phyloP scores from a whole-genome alignment of 2,329 filamentous ascomycete genomes.

The Emergomyces africanus region DNA sequence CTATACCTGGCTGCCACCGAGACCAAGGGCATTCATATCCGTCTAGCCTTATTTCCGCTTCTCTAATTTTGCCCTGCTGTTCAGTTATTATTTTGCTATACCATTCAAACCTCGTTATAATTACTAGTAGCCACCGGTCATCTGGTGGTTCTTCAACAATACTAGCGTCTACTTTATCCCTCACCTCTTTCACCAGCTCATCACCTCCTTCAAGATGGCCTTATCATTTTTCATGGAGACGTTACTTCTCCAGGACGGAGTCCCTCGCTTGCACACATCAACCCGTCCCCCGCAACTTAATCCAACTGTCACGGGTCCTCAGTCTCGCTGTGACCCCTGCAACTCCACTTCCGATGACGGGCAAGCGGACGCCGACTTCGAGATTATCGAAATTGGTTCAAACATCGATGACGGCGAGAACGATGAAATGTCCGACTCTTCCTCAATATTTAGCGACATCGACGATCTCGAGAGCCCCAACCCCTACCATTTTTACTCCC shows the following conservation, averaged over 20 bases:
- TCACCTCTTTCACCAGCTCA: background rate
- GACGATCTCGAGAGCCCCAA: background rate
- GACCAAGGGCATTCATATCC: background rate
- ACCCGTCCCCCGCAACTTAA: background rate
- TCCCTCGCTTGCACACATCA: background rate
- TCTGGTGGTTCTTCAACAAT: background rate
- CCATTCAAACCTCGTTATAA: background rate
- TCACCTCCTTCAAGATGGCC: background rate
- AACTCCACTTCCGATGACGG: slow-evolving; percentile 26
- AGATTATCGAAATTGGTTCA: background rate
- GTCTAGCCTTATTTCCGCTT: background rate
- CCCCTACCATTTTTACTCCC: background rate
- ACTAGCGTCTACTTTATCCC: too few species aligned
- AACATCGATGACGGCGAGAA: background rate
- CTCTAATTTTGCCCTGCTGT: background rate
- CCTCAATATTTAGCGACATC: background rate
- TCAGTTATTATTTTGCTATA: background rate
- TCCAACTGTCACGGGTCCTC: background rate
- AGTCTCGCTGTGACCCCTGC: background rate
- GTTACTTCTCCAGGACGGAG: background rate
- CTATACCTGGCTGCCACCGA: too few species aligned
- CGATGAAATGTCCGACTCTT: background rate
- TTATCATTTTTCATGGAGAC: background rate
- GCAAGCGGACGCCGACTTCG: background rate
- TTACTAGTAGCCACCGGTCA: background rate